Evolutionary conservation across 441 rosid species (phyloP), one percentile per base, ranked within the genome.

Genomic region (Biscutella laevigata): DNA sequence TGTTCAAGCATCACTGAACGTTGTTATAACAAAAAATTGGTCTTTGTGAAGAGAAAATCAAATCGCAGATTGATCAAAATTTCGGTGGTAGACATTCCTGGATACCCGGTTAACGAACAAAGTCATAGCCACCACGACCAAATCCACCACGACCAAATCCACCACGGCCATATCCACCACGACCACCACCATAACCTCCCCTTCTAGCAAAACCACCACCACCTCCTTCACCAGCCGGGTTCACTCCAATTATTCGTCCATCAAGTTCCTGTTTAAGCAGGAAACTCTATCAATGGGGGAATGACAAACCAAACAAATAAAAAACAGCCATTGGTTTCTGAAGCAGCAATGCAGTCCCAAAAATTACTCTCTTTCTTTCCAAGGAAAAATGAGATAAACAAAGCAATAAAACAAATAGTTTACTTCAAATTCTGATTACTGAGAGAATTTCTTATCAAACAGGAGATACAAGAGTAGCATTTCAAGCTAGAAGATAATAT

Each of bases 171-270:
- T 1, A 64, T 8, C 69, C 63, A 2, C 69, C 59, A 13, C 63
- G 53, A 13, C 57, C 71, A 62, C 72, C 68, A 54, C 74, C 79
- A 7, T 15, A 61, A 10, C 66, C 74, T n/a, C 62, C 66, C 28
- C 60, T 57, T 43, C 57, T 41, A 1, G 46, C 34, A 53, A 44
- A 35, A 33, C 72, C 79, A 41, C 68, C 61, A 40, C 71, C 53
- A 27, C 69, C 43, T 6, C 73, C 66, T 64, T 81, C 77, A 50
- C 46, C 58, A 53, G 95, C 89, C 61, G 63, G 69, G 59, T 75
- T 73, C 66, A 87, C 95, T 72, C 72, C 70, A 39, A 87, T 42
- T 1, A 54, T 53, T 34, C 79, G 72, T 6, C 95, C 94, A 55
- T 78, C 78, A 55, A 87, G 79, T 26, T 77, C 84, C 94, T 84